Percentiles rank a stretch among this genome's conserved stretches.
Evolutionary conservation across 106 monocot genomes (phyloP).

Genomic region (Allium fistulosum): DNA sequence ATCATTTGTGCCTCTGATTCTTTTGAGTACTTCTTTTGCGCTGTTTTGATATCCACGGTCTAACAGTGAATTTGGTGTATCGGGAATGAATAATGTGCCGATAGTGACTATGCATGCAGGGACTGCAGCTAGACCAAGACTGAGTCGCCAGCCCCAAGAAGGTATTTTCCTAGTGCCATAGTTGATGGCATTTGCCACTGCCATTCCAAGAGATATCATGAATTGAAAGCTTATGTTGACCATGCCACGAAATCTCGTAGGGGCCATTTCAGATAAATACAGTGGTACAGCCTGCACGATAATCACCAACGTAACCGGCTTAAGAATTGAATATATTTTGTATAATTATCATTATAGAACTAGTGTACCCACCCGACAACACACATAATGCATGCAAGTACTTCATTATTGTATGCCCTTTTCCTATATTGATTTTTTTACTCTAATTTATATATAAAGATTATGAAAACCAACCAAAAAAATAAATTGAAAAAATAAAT

Average conservation of each 20-base stretch:
- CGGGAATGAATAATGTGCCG: conserved; percentile 29
- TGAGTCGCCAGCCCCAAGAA: conserved; percentile 27
- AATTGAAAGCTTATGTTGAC: conserved; percentile 13
- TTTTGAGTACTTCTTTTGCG: conserved; percentile 12
- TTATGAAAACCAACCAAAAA: too few relatives aligned
- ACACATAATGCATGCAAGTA: too few relatives aligned
- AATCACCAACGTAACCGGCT: too few relatives aligned
- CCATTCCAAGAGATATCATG: conserved; percentile 2
- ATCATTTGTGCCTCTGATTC: conserved; percentile 18
- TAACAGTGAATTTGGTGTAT: conserved; percentile 20
- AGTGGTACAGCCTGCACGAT: conserved; percentile 2
- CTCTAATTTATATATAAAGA: too few relatives aligned
- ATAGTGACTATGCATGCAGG: conserved; percentile 19
- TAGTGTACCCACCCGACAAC: too few relatives aligned
- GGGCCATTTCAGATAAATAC: conserved; percentile 11
- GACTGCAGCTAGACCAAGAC: conserved; percentile 19
- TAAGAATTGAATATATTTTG: not conserved
- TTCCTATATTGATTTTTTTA: too few relatives aligned
- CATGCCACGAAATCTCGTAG: conserved; percentile 8
- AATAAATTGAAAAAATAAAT: too few relatives aligned
- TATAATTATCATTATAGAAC: too few relatives aligned
- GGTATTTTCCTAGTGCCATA: not conserved
- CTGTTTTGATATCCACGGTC: conserved; percentile 11
- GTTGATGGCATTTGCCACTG: too few relatives aligned
- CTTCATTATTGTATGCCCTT: too few relatives aligned